Evolutionary conservation across 2,329 filamentous ascomycete species (phyloP).

Genomic region (Claviceps monticola): DNA sequence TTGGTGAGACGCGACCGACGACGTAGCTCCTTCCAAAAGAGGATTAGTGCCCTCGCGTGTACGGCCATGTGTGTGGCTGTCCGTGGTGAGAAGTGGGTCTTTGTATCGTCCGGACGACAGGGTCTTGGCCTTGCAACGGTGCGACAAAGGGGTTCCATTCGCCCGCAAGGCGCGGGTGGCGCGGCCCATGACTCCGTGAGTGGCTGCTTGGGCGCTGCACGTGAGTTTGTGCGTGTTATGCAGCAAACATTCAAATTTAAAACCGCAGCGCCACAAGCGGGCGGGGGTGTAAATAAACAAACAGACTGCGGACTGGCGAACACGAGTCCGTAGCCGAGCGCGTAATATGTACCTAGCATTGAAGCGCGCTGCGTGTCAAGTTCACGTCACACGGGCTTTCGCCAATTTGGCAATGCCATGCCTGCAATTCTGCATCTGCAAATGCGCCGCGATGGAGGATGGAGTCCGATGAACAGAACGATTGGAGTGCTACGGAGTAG

Average conservation of each 20-base stretch:
- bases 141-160: too few relatives aligned
- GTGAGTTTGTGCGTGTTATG: background rate
- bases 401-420: background rate
- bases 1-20: constrained; percentile 5
- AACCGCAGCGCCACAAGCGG: background rate
- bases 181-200: background rate
- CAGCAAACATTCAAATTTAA: background rate
- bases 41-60: background rate
- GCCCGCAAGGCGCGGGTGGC: background rate
- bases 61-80: background rate
- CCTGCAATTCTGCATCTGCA: background rate
- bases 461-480: too few relatives aligned
- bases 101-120: constrained; percentile 4
- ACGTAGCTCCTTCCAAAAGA: background rate
- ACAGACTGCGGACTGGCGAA: background rate
- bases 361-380: too few relatives aligned
- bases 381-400: too few relatives aligned
- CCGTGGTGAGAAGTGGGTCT: background rate
- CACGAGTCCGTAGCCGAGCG: too few relatives aligned
- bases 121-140: too few relatives aligned
- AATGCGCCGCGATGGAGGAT: background rate
- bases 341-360: background rate
- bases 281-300: background rate
- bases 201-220: background rate
- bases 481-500: too few relatives aligned